phyloP scores from a whole-genome alignment of 2,329 filamentous ascomycete species.

The Colletotrichum tanaceti region DNA sequence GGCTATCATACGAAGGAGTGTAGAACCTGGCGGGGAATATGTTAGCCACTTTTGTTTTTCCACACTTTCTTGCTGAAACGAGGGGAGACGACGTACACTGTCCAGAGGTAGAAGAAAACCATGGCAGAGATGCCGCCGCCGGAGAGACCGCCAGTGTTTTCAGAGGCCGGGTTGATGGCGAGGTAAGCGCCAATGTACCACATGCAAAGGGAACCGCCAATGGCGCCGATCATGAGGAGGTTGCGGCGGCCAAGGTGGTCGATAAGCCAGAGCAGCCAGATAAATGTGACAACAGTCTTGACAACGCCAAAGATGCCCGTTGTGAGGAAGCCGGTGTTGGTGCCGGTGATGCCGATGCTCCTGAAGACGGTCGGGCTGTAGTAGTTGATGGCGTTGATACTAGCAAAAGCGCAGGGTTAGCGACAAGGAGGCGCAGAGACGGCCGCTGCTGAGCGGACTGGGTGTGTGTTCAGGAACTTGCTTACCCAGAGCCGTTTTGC shows the following conservation, averaged over 20 bases:
- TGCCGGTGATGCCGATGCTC: constrained; percentile 59
- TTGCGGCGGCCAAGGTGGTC: constrained; percentile 67
- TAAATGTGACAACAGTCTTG: constrained; percentile 74
- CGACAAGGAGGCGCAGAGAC: neutral
- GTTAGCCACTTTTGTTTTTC: constrained; percentile 5
- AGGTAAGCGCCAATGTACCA: constrained; percentile 71
- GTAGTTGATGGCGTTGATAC: constrained; percentile 83
- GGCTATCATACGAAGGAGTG: constrained; percentile 61
- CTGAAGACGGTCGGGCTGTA: constrained; percentile 77
- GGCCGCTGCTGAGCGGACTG: neutral
- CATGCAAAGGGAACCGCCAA: constrained; percentile 68
- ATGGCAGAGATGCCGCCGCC: constrained; percentile 67
- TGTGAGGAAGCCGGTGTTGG: constrained; percentile 62
- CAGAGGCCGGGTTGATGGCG: constrained; percentile 51
- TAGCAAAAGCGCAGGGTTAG: constrained; percentile 52
- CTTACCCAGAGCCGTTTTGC: constrained; percentile 72
- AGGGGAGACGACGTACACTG: constrained; percentile 45
- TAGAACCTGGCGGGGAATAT: constrained; percentile 64
- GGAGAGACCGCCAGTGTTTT: constrained; percentile 50
- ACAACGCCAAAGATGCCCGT: constrained; percentile 83
- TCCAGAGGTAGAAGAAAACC: constrained; percentile 82
- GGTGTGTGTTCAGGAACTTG: neutral
- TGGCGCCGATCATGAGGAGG: constrained; percentile 72
- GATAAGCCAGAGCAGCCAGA: constrained; percentile 77
- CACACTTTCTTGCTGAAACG: neutral